Base-by-base conservation (phyloP, 2,329 filamentous ascomycete genomes). In the Fusarium piperis region DNA sequence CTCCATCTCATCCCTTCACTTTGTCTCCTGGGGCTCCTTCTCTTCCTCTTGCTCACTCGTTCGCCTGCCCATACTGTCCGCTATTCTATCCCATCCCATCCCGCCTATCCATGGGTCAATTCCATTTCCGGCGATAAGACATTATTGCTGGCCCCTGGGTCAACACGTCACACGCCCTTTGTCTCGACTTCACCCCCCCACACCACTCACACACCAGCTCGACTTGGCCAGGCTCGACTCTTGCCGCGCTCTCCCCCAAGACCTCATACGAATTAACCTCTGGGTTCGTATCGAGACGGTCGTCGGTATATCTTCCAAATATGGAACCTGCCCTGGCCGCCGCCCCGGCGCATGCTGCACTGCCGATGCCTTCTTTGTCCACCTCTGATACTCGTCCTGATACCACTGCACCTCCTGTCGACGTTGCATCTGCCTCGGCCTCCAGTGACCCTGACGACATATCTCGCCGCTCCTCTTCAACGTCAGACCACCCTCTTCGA, bases 341-440 rank as follows among this genome's bases (percentile, higher is more conserved):
- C 58, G 70, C 59, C 65, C 51, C 71, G 57, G 68, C 62, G 63
- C 67, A 73, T 61, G 60, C 72, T 61, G 60, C 68, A 75, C 70
- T 71, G 60, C 71, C 70, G 58, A 66, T 74, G 51, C 68, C 72
- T 62, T 72, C 64, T 64, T 71, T 56, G 39, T 61, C 59, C 52
- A 66, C 62, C 60, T 67, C 74, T 76, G 74, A 76, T 75, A 75
- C 74, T 69, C 65, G 60, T 67, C 61, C 71, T 75, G 72, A 74
- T 74, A 76, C 74, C 64, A 67, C 62, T 56, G 51, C 69, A 62
- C 67, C 62, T 74, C 64, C 71, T 66, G 72, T 62, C 57, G 51
- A 73, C 58, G 59, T 67, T 62, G 64, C 58, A 59, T 63, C 73
- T 66, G 61, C 73, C 52, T 62, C 63, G 62, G 18, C 67, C 52